These are phyloP conservation scores for Nannizziopsis arthrosporioides DNA, from an alignment of 2,329 filamentous ascomycete species.

Conservation along the genomic window DNA sequence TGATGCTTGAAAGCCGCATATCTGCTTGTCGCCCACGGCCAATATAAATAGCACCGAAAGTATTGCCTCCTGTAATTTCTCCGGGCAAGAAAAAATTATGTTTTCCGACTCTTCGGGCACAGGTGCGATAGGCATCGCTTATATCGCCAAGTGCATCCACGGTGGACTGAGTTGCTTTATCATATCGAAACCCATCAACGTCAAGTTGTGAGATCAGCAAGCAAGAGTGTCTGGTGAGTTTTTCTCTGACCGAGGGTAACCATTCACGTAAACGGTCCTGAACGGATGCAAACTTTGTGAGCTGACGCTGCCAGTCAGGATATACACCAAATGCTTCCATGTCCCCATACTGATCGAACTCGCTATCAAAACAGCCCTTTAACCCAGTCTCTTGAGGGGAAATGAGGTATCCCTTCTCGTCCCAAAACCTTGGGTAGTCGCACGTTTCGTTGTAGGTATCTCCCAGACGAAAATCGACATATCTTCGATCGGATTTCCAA, in stretches of 20 bases:
- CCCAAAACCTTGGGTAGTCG: slow-evolving; percentile 51
- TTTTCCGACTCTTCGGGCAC: slow-evolving; percentile 47
- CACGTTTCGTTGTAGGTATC: slow-evolving; percentile 46
- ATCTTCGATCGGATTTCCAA: slow-evolving; percentile 46
- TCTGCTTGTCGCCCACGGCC: slow-evolving; percentile 49
- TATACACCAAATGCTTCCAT: slow-evolving; percentile 53
- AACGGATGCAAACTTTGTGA: slow-evolving; percentile 55
- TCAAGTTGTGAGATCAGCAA: slow-evolving; percentile 52
- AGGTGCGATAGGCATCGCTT: slow-evolving; percentile 45
- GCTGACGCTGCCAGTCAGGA: slow-evolving; percentile 51
- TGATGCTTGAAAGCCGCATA: slow-evolving; percentile 39
- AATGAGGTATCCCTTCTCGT: slow-evolving; percentile 44
- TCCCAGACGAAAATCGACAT: slow-evolving; percentile 47
- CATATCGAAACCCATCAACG: slow-evolving; percentile 55
- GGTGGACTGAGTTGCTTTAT: slow-evolving; percentile 54
- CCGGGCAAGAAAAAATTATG: slow-evolving; percentile 53
- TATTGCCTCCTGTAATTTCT: slow-evolving; percentile 53
- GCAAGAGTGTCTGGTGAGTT: slow-evolving; percentile 51
- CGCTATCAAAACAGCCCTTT: slow-evolving; percentile 49
- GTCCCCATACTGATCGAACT: slow-evolving; percentile 56
- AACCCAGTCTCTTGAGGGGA: slow-evolving; percentile 39
- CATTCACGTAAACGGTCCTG: slow-evolving; percentile 57
- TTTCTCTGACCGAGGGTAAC: slow-evolving; percentile 46
- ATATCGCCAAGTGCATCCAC: slow-evolving; percentile 51
- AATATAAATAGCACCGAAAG: slow-evolving; percentile 49